Conservation (phyloP, 345 rosid genomes). For the Populus tremula region DNA sequence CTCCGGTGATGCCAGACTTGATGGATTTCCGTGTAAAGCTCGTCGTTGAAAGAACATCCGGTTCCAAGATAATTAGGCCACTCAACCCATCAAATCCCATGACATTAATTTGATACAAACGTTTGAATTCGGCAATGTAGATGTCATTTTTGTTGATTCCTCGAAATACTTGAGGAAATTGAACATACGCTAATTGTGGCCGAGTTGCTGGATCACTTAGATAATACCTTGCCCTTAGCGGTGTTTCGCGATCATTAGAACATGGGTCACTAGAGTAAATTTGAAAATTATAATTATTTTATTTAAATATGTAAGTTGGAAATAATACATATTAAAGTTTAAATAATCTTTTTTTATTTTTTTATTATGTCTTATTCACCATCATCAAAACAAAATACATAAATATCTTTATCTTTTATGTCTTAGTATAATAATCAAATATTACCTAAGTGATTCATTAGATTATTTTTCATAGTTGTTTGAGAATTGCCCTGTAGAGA, state of each 20-base stretch:
- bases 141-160: constrained; percentile 54
- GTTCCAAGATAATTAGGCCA: constrained; percentile 59
- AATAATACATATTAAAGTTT: no score
- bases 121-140: constrained; percentile 42
- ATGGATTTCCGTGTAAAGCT: constrained; percentile 48
- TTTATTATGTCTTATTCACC: no score
- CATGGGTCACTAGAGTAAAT: constrained; percentile 61
- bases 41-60: constrained; percentile 55
- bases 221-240: constrained; percentile 48
- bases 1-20: constrained; percentile 21
- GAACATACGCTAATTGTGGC: constrained; percentile 40
- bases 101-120: constrained; percentile 36
- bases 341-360: no score
- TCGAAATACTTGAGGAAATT: constrained; percentile 64
- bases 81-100: constrained; percentile 48
- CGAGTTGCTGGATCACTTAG: constrained; percentile 34
- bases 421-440: no score
- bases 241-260: constrained; percentile 64
- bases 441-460: no score
- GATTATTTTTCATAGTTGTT: no score
- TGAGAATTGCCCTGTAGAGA: no score
- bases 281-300: no score
- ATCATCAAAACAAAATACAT: no score
- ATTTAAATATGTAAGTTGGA: no score
- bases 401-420: no score